Base-by-base conservation (phyloP, 2,329 filamentous ascomycete species). In the Sclerotinia minor region DNA sequence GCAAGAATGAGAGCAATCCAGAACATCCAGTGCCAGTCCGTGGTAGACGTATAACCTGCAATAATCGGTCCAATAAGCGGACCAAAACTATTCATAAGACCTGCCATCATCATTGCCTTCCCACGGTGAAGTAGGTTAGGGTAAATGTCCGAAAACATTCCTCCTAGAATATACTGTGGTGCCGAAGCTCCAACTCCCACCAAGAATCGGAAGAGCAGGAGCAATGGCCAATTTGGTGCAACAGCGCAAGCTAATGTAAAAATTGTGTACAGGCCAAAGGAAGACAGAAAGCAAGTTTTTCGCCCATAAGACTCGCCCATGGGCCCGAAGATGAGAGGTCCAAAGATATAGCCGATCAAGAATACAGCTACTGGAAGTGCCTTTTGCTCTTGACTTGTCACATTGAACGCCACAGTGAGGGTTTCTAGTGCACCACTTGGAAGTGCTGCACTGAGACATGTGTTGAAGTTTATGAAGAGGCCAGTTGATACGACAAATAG, bases 141-240 rank as follows among this genome's bases (percentile, higher is more conserved):
- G n/a, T 52, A 64, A 35, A 64, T 64, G 21, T 53, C 59, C 21
- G 60, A 64, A 24, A 38, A 64, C 15, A 64, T 24, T 24, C 60
- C 60, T 24, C 45, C 49, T 5, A 64, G 32, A 24, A 64, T 53
- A 35, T 45, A 41, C n/a, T 35, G 44, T 4, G 47, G 60, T 17
- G 45, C 60, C 24, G 60, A 32, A 52, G 60, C 60, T 13, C 49
- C 35, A 13, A 64, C n/a, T 24, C 60, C 60, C 15, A 41, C 26
- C n/a, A 64, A 17, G 15, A 64, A 38, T 21, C 60, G 60, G 38
- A 64, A 53, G n/a, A 50, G n/a, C 24, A 52, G 15, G 4, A 64
- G n/a, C 15, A 41, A 52, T 26, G 32, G 45, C 38, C 49, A 64
- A 15, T 50, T 64, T 24, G 45, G 45, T 35, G 60, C 44, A 41